Conservation (phyloP, 78 protist genomes). For the Pigoraptor vietnamica region DNA sequence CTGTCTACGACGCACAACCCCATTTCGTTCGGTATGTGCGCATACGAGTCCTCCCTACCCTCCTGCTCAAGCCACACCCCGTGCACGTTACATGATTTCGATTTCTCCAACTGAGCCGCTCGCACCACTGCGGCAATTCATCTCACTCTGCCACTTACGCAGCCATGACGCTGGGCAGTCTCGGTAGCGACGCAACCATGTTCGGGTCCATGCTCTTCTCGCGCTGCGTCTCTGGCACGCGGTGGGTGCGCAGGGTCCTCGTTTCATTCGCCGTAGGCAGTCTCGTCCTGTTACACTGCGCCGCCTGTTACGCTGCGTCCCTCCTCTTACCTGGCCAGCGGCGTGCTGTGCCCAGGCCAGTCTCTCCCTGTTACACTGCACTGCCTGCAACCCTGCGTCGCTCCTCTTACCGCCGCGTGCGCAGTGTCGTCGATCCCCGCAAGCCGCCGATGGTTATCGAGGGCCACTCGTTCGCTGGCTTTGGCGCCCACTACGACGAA, state of each 20-base stretch:
- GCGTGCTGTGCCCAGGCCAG: too few relatives aligned
- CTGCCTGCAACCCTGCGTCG: too few relatives aligned
- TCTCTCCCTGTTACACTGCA: neutral
- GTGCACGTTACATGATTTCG: neutral
- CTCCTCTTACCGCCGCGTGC: too few relatives aligned
- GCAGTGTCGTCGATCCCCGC: constrained; percentile 16
- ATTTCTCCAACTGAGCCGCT: neutral
- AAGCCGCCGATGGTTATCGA: constrained; percentile 12
- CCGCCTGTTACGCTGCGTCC: too few relatives aligned
- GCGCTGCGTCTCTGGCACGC: constrained; percentile 79
- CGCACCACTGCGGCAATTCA: neutral
- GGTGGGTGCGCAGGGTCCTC: constrained; percentile 15
- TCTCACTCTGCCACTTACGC: too few relatives aligned
- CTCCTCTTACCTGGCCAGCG: too few relatives aligned
- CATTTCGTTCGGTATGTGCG: constrained; percentile 63
- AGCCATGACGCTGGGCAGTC: neutral
- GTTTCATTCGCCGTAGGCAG: too few relatives aligned
- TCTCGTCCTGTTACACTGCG: neutral
- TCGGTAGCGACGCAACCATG: constrained; percentile 1
- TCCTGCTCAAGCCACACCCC: too few relatives aligned
- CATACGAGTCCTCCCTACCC: too few relatives aligned
- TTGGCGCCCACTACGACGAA: constrained; percentile 63
- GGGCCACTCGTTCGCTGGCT: constrained; percentile 46
- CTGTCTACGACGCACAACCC: constrained; percentile 54
- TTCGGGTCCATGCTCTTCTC: constrained; percentile 78